Evolutionary conservation across 78 protist species (phyloP).

Genomic region (Protostelium mycophagum): DNA sequence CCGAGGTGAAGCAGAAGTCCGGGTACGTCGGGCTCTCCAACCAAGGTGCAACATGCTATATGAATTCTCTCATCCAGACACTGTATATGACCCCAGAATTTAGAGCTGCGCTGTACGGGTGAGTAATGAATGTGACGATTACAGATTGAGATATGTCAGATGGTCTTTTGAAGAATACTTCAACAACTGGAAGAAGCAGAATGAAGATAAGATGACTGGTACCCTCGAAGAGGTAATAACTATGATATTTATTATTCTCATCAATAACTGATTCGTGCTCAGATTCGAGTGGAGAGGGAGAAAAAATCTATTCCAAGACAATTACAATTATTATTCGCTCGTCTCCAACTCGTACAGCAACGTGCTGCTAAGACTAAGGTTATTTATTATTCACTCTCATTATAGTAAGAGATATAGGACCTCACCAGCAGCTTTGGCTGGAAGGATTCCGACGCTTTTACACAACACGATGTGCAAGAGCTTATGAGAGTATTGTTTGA

Average conservation of each 20-base stretch:
- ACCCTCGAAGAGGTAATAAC: neutral
- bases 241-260: neutral
- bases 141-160: no score
- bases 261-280: conserved; percentile 19
- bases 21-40: conserved; percentile 20
- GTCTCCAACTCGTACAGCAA: neutral
- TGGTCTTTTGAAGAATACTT: neutral
- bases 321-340: conserved; percentile 10
- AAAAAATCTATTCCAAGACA: conserved; percentile 20
- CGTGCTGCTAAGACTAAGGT: conserved; percentile 10
- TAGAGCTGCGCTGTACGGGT: conserved; percentile 14
- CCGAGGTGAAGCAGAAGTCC: neutral
- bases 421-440: conserved; percentile 30
- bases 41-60: conserved; percentile 73
- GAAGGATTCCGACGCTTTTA: conserved; percentile 20
- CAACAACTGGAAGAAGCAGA: neutral
- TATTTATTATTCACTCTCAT: neutral
- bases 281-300: neutral
- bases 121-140: no score
- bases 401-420: neutral
- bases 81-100: conserved; percentile 68
- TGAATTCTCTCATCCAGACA: conserved; percentile 74
- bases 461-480: conserved; percentile 53
- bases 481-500: conserved; percentile 28
- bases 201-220: neutral